Evolutionary conservation across 495 filamentous ascomycete species (phyloP).

Genomic region (Penicillium pancosmium): DNA sequence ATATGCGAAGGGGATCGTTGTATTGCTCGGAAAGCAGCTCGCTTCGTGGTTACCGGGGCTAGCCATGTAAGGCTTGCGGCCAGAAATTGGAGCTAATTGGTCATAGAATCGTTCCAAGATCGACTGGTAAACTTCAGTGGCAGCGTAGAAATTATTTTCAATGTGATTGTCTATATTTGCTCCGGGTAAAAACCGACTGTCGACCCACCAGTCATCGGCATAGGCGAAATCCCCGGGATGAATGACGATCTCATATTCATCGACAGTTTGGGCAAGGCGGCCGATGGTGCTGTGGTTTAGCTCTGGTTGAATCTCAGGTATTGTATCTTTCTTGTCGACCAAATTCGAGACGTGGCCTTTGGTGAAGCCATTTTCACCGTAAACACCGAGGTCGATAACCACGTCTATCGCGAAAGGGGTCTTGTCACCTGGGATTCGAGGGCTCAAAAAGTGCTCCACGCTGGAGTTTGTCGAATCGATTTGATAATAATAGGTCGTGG

Average conservation of each 20-base stretch:
- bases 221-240: conserved; percentile 39
- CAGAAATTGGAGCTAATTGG: conserved; percentile 6
- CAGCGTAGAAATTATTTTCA: not conserved
- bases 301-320: conserved; percentile 55
- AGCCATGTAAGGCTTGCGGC: conserved; percentile 15
- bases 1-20: not conserved
- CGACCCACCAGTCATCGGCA: conserved; percentile 11
- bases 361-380: not conserved
- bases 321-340: conserved; percentile 48
- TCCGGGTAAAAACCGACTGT: not conserved
- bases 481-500: conserved; percentile 7
- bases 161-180: not conserved
- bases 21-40: conserved; percentile 1
- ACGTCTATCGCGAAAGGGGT: conserved; percentile 1
- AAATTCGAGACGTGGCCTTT: not conserved
- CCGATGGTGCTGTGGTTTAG: conserved; percentile 65
- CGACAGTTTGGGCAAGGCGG: conserved; percentile 53
- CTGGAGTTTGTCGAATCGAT: not conserved
- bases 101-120: conserved; percentile 14
- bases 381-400: not conserved
- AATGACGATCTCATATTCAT: conserved; percentile 60
- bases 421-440: conserved; percentile 2
- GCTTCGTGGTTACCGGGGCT: conserved; percentile 19
- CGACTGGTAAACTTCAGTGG: conserved; percentile 10
- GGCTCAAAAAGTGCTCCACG: conserved; percentile 1